Evolutionary conservation across 352 stramenopile species (phyloP).

Genomic region (Phytophthora megakarya): DNA sequence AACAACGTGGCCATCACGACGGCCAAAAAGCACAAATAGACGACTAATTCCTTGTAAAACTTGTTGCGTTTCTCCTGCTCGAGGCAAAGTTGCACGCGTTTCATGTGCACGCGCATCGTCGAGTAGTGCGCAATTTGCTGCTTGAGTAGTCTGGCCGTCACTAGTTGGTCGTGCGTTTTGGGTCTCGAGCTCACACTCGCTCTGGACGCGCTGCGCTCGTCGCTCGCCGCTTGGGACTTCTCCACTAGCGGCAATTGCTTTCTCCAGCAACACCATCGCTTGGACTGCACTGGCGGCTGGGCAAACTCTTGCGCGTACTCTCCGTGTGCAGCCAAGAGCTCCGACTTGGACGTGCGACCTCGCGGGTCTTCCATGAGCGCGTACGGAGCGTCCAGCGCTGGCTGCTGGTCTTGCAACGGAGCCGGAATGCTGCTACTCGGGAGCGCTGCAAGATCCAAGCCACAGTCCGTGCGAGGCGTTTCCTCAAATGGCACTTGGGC

Average conservation of each 20-base stretch:
- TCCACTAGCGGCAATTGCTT: background rate
- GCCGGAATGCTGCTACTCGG: constrained; percentile 36
- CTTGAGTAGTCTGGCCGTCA: constrained; percentile 46
- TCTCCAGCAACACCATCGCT: constrained; percentile 30
- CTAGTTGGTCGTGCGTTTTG: constrained; percentile 46
- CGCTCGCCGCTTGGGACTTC: constrained; percentile 16
- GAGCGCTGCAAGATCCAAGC: too few species aligned
- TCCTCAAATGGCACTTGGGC: constrained; percentile 8
- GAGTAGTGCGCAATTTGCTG: constrained; percentile 72
- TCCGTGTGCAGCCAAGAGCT: constrained; percentile 18
- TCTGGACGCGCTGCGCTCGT: constrained; percentile 23
- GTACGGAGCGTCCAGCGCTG: constrained; percentile 30
- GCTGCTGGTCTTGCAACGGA: constrained; percentile 19
- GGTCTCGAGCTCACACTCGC: constrained; percentile 19
- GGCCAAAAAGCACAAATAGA: constrained; percentile 73
- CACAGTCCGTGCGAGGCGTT: constrained; percentile 16
- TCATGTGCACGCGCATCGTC: constrained; percentile 87
- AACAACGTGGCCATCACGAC: constrained; percentile 68
- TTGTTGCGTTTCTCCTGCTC: constrained; percentile 86
- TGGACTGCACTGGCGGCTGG: constrained; percentile 6
- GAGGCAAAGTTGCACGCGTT: constrained; percentile 77
- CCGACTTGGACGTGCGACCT: constrained; percentile 36
- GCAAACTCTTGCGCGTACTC: constrained; percentile 18
- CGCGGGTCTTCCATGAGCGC: constrained; percentile 38
- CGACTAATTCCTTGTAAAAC: constrained; percentile 79